Evolutionary conservation across 768 basidiomycete species (phyloP).

Genomic region (Cytidiella melzeri): DNA sequence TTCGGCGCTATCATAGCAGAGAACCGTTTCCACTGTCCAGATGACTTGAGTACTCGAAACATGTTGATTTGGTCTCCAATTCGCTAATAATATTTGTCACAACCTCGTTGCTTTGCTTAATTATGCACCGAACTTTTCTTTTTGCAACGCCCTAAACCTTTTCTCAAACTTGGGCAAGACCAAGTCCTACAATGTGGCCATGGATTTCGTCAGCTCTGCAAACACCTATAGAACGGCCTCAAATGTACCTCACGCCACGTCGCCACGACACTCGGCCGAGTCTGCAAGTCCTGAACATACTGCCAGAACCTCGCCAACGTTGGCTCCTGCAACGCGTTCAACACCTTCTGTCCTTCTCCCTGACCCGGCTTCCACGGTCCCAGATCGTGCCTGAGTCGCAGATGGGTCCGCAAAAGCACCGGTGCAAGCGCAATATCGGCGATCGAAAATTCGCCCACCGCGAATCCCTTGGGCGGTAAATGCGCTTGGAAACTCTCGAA

Average conservation of each 20-base stretch:
- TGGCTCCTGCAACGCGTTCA: constrained; percentile 35
- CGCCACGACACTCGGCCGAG: constrained; percentile 45
- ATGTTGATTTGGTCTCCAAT: no score
- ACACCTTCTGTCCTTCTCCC: constrained; percentile 41
- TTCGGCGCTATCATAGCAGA: no score
- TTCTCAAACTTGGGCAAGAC: constrained; percentile 16
- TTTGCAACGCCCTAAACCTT: constrained; percentile 14
- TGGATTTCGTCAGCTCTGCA: not conserved
- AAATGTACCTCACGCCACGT: constrained; percentile 50
- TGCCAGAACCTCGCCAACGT: constrained; percentile 45
- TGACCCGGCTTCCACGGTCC: constrained; percentile 44
- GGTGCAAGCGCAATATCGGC: constrained; percentile 60
- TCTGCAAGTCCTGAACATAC: constrained; percentile 43
- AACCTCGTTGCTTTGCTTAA: no score
- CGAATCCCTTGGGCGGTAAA: constrained; percentile 44
- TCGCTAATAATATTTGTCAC: no score
- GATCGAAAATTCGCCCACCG: constrained; percentile 42
- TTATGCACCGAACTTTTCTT: constrained; percentile 11
- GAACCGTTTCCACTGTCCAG: no score
- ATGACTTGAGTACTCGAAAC: no score
- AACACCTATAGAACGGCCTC: not conserved
- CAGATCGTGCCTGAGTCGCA: constrained; percentile 41
- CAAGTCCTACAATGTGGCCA: constrained; percentile 13
- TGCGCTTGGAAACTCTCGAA: constrained; percentile 44
- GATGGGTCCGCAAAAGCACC: constrained; percentile 49